These are phyloP conservation scores for Mycena citricolor DNA, from an alignment of 1,284 basidiomycete genomes.

Conservation along the genomic window DNA sequence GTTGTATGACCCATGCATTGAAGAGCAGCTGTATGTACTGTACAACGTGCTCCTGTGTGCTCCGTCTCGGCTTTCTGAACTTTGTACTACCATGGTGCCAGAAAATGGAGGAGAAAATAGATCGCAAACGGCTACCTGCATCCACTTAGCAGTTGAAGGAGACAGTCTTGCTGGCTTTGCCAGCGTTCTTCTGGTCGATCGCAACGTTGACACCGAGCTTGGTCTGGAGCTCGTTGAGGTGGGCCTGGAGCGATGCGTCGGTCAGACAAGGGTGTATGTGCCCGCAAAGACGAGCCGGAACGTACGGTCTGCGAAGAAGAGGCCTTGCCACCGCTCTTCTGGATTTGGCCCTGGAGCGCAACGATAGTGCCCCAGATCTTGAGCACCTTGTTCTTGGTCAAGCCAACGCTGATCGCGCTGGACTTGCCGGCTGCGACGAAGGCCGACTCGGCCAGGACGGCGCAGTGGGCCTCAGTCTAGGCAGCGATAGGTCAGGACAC, in stretches of 20 bases:
- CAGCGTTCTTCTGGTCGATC: conserved; percentile 16
- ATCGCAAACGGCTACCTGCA: no score
- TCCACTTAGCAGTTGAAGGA: conserved; percentile 12
- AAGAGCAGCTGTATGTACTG: no score
- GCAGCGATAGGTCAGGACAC: background rate
- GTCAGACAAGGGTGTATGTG: background rate
- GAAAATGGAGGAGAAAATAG: no score
- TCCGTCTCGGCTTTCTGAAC: no score
- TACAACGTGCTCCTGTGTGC: no score
- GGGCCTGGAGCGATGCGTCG: background rate
- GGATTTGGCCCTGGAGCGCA: conserved; percentile 15
- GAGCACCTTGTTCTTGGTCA: conserved; percentile 17
- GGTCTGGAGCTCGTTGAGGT: conserved; percentile 6
- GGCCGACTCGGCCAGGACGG: conserved; percentile 9
- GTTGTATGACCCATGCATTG: no score
- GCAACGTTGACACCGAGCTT: conserved; percentile 17
- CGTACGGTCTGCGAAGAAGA: conserved; percentile 7
- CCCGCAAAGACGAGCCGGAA: no score
- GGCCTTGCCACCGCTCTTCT: conserved; percentile 9
- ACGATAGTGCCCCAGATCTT: conserved; percentile 17
- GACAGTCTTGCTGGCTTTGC: conserved; percentile 13
- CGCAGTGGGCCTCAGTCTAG: conserved; percentile 15
- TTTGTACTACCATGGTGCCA: no score
- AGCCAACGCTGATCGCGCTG: conserved; percentile 12
- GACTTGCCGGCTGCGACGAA: conserved; percentile 14